phyloP scores from a whole-genome alignment of 2,329 filamentous ascomycete genomes.

The Akanthomyces lecanii region DNA sequence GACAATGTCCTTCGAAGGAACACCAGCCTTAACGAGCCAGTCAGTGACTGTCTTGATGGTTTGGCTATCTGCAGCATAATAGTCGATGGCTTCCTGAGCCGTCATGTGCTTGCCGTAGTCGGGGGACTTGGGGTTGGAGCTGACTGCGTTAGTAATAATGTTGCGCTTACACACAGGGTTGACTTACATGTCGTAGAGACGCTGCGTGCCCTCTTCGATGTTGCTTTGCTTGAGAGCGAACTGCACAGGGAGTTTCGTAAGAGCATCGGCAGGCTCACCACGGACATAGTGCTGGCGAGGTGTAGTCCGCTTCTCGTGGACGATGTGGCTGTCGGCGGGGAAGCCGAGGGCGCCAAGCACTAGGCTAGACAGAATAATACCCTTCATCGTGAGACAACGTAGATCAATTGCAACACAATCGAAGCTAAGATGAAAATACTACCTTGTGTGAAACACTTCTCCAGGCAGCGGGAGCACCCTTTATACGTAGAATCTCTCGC shows the following conservation, averaged over 20 bases:
- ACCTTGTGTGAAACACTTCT: neutral
- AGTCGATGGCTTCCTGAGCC: slow-evolving; percentile 37
- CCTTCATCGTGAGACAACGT: slow-evolving; percentile 1
- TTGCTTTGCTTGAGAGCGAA: slow-evolving; percentile 44
- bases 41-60: slow-evolving; percentile 44
- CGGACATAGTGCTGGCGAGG: slow-evolving; percentile 13
- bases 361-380: slow-evolving; percentile 7
- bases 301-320: slow-evolving; percentile 18
- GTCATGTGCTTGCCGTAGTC: slow-evolving; percentile 46
- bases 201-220: slow-evolving; percentile 38
- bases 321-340: slow-evolving; percentile 15
- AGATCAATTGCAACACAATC: slow-evolving; percentile 1
- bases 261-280: slow-evolving; percentile 16
- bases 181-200: slow-evolving; percentile 34
- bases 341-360: slow-evolving; percentile 8
- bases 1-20: slow-evolving; percentile 42
- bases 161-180: neutral
- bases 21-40: slow-evolving; percentile 50
- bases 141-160: neutral
- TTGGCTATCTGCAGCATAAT: slow-evolving; percentile 38
- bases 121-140: slow-evolving; percentile 37
- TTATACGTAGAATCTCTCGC: neutral
- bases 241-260: slow-evolving; percentile 29
- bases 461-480: neutral
- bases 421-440: neutral